Evolutionary conservation across 441 rosid genomes (phyloP), one percentile per base, ranked within the genome.

Genomic region (Gossypium lobatum): DNA sequence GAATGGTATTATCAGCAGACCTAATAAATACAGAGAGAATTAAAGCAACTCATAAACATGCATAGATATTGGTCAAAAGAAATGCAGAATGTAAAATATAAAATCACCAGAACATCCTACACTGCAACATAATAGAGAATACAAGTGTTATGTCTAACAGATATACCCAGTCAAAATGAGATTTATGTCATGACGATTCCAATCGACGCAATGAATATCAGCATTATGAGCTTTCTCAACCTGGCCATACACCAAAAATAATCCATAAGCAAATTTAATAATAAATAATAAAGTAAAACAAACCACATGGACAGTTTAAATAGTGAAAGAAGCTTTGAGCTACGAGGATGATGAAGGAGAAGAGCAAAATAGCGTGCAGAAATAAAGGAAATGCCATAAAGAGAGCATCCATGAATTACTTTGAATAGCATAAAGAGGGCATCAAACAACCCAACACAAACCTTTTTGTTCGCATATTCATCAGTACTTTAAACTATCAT

Each of bases 141-240:
- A 64, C 21, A 73, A 46, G 23, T 37, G 23, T 25, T 46, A 45
- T 2, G 42, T n/a, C 39, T n/a, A 31, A 60, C 45, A 34, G 72
- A 77, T 57, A 70, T 87, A 90, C 95, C 95, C 95, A 0, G 95
- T 90, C 65, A 90, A 73, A 52, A 90, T 85, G 73, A 88, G 82
- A 77, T 88, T 88, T 66, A 77, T 79, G 69, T 87, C 91, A 73
- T 88, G 88, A 21, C 84, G 88, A 75, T 86, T 90, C 95, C 95
- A 88, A 80, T 90, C 95, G 75, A 90, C 91, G 73, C 91, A 90
- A 78, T 90, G 95, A 71, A 90, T 83, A 80, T 90, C 95, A 10
- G 90, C 88, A 77, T 79, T 76, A 71, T 90, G 95, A 8, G 95
- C 95, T 71, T 88, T 90, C 77, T 90, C 90, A 28, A 90, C 91